These are phyloP conservation scores for Aspergillus caelatus DNA, from an alignment of 2,329 filamentous ascomycete genomes.

Conservation along the genomic window DNA sequence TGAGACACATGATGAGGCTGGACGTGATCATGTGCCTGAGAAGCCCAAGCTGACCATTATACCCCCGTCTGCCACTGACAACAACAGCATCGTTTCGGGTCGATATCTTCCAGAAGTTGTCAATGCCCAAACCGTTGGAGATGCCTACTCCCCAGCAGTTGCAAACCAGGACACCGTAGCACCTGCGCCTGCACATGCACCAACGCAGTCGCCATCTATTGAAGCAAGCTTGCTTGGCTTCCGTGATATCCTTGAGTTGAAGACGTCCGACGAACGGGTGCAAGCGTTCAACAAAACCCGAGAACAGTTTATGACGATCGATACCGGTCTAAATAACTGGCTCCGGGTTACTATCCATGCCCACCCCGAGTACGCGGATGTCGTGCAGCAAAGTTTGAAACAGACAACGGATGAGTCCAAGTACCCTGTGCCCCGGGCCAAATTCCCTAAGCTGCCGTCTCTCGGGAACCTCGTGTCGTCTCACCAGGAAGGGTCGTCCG, in stretches of 20 bases:
- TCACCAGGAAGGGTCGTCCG: constrained; percentile 36
- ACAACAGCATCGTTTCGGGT: constrained; percentile 18
- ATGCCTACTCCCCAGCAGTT: constrained; percentile 2
- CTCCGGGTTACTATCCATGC: constrained; percentile 52
- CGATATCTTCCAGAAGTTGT: constrained; percentile 17
- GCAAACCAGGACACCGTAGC: constrained; percentile 11
- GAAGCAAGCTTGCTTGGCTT: constrained; percentile 60
- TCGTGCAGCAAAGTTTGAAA: constrained; percentile 41
- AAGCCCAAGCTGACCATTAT: constrained; percentile 37
- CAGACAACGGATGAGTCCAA: constrained; percentile 33
- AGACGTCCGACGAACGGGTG: constrained; percentile 69
- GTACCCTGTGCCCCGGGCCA: constrained; percentile 35
- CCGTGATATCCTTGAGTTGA: constrained; percentile 74
- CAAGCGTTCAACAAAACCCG: constrained; percentile 73
- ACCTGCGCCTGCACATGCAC: constrained; percentile 14
- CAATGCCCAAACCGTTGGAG: constrained; percentile 13
- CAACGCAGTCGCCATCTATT: constrained; percentile 20
- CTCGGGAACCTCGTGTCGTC: constrained; percentile 32
- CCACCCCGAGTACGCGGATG: constrained; percentile 57
- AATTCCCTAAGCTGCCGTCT: constrained; percentile 46
- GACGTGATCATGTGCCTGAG: constrained; percentile 19
- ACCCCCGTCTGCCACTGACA: constrained; percentile 26
- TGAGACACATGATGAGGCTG: constrained; percentile 7
- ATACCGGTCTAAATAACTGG: constrained; percentile 73
- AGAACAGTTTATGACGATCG: constrained; percentile 68